Percentiles rank a stretch among this genome's conserved stretches.
phyloP scores from a whole-genome alignment of 2,329 filamentous ascomycete genomes.

The Simplicillium sp. region DNA sequence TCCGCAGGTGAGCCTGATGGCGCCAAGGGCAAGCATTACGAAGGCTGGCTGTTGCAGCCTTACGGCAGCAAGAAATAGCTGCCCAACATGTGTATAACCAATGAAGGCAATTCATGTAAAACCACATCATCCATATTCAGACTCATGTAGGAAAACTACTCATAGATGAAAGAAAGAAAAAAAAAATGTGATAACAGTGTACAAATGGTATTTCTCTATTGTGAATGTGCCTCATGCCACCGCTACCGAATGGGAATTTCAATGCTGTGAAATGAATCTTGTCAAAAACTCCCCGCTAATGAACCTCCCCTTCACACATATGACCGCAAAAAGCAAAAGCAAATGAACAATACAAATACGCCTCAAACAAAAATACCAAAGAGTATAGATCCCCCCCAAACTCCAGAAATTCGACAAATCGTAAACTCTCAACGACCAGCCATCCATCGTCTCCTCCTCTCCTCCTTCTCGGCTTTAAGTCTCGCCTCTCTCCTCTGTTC shows the following conservation, averaged over 20 bases:
- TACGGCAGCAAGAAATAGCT: conserved; percentile 14
- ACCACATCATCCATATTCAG: too few species aligned
- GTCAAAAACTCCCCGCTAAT: conserved; percentile 6
- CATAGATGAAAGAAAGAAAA: background rate
- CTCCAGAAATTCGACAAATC: background rate
- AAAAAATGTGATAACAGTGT: too few species aligned
- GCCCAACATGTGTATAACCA: background rate
- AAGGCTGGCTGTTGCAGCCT: conserved; percentile 26
- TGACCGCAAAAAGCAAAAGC: conserved; percentile 1
- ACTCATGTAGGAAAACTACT: conserved; percentile 1
- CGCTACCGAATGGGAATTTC: too few species aligned
- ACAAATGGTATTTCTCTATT: too few species aligned
- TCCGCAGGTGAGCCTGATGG: conserved; percentile 21
- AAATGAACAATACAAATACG: conserved; percentile 5
- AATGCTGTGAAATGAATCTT: too few species aligned
- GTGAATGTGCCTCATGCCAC: background rate
- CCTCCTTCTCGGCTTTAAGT: conserved; percentile 54
- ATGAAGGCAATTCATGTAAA: background rate
- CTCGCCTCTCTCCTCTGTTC: conserved; percentile 53
- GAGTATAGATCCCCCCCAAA: background rate
- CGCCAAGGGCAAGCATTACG: conserved; percentile 22
- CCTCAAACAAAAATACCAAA: conserved; percentile 7
- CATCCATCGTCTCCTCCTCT: conserved; percentile 33
- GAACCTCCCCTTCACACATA: background rate
- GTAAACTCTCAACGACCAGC: conserved; percentile 20